These are phyloP conservation scores for Malbranchea zuffiana DNA, from an alignment of 2,329 filamentous ascomycete genomes.

Conservation along the genomic window DNA sequence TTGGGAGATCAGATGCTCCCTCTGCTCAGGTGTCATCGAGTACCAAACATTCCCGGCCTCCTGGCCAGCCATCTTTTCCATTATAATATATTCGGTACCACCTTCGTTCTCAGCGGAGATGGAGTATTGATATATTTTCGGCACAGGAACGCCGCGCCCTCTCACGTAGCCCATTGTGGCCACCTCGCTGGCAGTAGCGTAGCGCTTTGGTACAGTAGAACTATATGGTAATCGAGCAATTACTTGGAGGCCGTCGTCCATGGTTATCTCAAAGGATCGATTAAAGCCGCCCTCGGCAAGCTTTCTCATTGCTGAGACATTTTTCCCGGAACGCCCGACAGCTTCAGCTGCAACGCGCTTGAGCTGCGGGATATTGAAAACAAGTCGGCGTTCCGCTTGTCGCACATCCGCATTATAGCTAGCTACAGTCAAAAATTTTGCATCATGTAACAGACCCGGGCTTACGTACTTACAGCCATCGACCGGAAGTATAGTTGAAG, in stretches of 20 bases:
- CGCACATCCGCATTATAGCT: slow-evolving; percentile 10
- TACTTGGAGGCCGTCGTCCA: slow-evolving; percentile 19
- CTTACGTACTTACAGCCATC: slow-evolving; percentile 4
- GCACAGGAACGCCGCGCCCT: slow-evolving; percentile 19
- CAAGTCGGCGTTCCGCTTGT: not conserved
- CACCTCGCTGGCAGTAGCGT: slow-evolving; percentile 26
- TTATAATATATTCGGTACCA: slow-evolving; percentile 23
- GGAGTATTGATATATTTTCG: slow-evolving; percentile 19
- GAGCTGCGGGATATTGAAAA: slow-evolving; percentile 4
- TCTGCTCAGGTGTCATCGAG: not conserved
- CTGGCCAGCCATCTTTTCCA: slow-evolving; percentile 21
- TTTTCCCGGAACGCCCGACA: not conserved
- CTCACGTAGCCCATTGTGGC: slow-evolving; percentile 26
- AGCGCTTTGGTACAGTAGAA: slow-evolving; percentile 17
- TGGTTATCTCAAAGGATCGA: slow-evolving; percentile 23
- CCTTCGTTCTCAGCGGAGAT: slow-evolving; percentile 16
- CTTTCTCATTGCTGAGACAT: slow-evolving; percentile 21
- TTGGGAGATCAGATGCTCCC: slow-evolving; percentile 17
- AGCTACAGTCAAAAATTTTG: not conserved
- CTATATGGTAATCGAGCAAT: slow-evolving; percentile 28
- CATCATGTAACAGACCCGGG: not conserved
- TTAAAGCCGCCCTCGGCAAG: slow-evolving; percentile 30
- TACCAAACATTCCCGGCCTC: slow-evolving; percentile 22
- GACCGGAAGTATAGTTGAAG: slow-evolving; percentile 6
- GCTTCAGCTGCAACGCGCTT: not conserved